Base-by-base conservation (phyloP, 345 rosid genomes). In the Salix caprea region DNA sequence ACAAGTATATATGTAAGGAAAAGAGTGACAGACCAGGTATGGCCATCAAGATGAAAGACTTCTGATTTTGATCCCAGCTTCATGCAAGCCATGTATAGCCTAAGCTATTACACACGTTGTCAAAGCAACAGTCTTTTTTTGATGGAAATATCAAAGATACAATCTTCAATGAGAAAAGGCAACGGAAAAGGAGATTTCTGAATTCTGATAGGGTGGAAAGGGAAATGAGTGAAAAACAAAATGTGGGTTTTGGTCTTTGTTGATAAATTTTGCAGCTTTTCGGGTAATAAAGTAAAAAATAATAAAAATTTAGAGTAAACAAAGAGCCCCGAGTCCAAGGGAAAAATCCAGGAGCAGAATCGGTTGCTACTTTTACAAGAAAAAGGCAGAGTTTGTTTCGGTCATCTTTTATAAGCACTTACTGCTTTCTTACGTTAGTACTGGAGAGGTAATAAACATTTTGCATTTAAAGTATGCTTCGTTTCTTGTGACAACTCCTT, bases 41-140 rank as follows among this genome's bases (percentile, higher is more conserved):
- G 79, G 72, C 91, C 94, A 68, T 87, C 91, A 24, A 86, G 93
- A 81, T 74, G 90, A 85, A 95, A 93, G 60, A 81, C 87, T 21
- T 95, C 97, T 76, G 96, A 83, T 86, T 95, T 95, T 67, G 99
- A 95, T 81, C 98, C 99, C 69, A 95, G 86, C 86, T 85, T 95
- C 93, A 93, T 82, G 90, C 84, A 85, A 42, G 97, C 94, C 97
- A 93, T 93, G 67, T 73, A 32, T 61, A 42, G 56, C 52, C 23
- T 73, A 78, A 80, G 46, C 73, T 58, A 67, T 67, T 61, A 36
- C 65, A 74, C 77, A 64, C 85, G 66, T 14, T 71, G 15, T 15
- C 24, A 72, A 36, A 48, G 42, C 10, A 65, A 2, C 50, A 26
- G 10, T 23, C 28, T 58, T 58, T 58, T 58, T 23, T 28, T 42